phyloP scores from a whole-genome alignment of 208 protist genomes.

The Phytomonas serpens region DNA sequence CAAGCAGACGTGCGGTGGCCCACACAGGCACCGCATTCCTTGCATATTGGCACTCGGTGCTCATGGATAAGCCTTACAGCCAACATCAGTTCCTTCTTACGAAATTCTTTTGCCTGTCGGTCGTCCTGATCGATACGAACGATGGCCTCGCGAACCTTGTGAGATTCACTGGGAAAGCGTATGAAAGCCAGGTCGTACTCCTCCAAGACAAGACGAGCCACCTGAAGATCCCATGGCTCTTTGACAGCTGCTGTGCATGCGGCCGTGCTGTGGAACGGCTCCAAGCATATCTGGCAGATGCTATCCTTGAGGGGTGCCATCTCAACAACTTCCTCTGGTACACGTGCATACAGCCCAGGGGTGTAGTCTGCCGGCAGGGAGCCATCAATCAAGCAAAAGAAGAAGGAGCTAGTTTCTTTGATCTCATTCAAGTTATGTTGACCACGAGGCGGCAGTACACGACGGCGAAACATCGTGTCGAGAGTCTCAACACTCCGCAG shows the following conservation, averaged over 20 bases:
- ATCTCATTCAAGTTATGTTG: constrained; percentile 45
- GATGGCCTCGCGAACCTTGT: constrained; percentile 41
- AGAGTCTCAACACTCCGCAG: constrained; percentile 57
- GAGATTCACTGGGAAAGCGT: constrained; percentile 32
- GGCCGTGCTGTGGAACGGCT: constrained; percentile 60
- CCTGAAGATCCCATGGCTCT: constrained; percentile 74
- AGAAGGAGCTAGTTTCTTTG: constrained; percentile 61
- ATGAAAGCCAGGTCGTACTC: constrained; percentile 49
- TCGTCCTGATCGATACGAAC: constrained; percentile 64
- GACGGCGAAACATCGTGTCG: constrained; percentile 58
- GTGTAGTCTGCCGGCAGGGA: constrained; percentile 50
- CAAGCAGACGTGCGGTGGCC: constrained; percentile 60
- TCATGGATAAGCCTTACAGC: constrained; percentile 66
- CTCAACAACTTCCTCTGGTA: constrained; percentile 61
- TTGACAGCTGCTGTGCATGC: constrained; percentile 21
- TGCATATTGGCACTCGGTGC: constrained; percentile 49
- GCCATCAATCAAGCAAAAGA: constrained; percentile 81
- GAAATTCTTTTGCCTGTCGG: constrained; percentile 69
- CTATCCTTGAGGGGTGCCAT: constrained; percentile 60
- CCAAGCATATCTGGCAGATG: constrained; percentile 61
- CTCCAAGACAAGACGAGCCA: constrained; percentile 61
- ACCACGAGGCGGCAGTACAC: constrained; percentile 20
- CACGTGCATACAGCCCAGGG: constrained; percentile 62
- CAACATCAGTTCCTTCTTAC: constrained; percentile 69
- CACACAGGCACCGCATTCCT: constrained; percentile 33